Conservation (phyloP, 148 eudicot genomes). For the Polygonum maritimum region DNA sequence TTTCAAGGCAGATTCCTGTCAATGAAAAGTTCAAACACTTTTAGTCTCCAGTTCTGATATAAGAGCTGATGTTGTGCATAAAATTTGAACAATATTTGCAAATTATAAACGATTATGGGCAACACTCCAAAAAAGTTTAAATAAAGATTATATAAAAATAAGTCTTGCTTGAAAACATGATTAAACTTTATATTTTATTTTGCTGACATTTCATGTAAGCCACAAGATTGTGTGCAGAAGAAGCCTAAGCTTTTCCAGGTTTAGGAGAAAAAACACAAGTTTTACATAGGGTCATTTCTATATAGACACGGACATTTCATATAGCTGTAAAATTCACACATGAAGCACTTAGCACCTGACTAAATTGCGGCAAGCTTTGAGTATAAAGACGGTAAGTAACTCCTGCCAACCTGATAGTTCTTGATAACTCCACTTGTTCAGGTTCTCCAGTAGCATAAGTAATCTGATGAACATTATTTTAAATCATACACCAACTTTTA, state of each 20-base stretch:
- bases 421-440: constrained; percentile 15
- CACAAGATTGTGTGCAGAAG: constrained; percentile 9
- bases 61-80: background rate
- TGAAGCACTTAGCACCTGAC: constrained; percentile 48
- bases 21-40: constrained; percentile 11
- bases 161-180: background rate
- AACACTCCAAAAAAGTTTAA: background rate
- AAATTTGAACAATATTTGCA: background rate
- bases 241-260: background rate
- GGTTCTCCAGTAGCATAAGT: constrained; percentile 28
- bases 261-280: background rate
- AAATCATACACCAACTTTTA: background rate
- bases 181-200: background rate
- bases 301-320: background rate
- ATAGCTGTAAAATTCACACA: constrained; percentile 11
- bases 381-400: constrained; percentile 37
- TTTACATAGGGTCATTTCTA: background rate
- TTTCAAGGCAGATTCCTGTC: constrained; percentile 33
- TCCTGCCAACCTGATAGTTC: constrained; percentile 33
- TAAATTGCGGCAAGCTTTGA: constrained; percentile 32
- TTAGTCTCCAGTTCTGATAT: background rate
- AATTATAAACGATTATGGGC: background rate
- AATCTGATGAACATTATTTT: constrained; percentile 20
- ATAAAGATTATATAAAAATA: background rate
- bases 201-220: background rate